phyloP scores from a whole-genome alignment of 169 alveolate genomes.

The Plasmodium billcollinsi region DNA sequence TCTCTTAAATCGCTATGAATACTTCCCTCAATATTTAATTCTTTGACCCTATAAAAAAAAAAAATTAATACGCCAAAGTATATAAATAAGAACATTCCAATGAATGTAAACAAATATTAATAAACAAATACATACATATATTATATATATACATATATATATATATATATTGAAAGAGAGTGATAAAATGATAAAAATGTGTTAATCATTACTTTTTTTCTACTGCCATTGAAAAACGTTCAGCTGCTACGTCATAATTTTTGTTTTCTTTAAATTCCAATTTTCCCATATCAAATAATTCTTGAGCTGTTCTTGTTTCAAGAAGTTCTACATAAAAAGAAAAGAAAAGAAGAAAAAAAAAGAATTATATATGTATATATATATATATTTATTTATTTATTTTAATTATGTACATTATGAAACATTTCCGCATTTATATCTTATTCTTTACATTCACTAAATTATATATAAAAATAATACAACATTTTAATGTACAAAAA shows the following conservation, averaged over 20 bases:
- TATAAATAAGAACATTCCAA: neutral
- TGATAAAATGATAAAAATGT: neutral
- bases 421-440: too few relatives aligned
- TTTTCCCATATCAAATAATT: constrained; percentile 69
- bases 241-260: constrained; percentile 67
- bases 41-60: constrained; percentile 31
- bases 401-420: too few relatives aligned
- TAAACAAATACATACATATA: too few relatives aligned
- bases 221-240: constrained; percentile 71
- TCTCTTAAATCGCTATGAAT: constrained; percentile 56
- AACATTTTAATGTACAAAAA: neutral
- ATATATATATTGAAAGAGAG: constrained; percentile 3
- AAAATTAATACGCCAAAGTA: neutral
- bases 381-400: neutral
- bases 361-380: neutral
- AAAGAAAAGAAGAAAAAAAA: neutral
- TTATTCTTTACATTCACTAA: too few relatives aligned
- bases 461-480: too few relatives aligned
- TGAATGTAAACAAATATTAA: neutral
- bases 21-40: constrained; percentile 47
- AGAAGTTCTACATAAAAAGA: constrained; percentile 26
- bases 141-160: constrained; percentile 1
- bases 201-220: constrained; percentile 42
- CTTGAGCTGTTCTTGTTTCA: constrained; percentile 62
- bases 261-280: constrained; percentile 71